Evolutionary conservation across 2,329 filamentous ascomycete species (phyloP).

Genomic region (Aureobasidium leucospermi): DNA sequence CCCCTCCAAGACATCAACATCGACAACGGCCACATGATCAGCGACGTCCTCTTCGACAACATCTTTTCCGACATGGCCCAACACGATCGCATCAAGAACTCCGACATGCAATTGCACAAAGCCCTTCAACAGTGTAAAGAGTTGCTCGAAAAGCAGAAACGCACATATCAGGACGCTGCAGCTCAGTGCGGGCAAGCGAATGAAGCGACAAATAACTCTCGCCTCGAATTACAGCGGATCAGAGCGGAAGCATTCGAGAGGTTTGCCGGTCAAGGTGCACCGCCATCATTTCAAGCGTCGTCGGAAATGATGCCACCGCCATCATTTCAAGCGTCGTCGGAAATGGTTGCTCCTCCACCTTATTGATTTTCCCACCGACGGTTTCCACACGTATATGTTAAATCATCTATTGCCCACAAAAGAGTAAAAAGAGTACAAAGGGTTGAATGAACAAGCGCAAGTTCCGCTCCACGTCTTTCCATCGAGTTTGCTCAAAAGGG

Average conservation of each 20-base stretch:
- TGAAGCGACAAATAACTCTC: slow-evolving; percentile 14
- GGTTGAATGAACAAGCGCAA: no score
- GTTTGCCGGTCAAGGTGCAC: slow-evolving; percentile 14
- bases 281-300: not conserved
- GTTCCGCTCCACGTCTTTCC: no score
- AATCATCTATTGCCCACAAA: no score
- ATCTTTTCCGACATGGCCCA: slow-evolving; percentile 26
- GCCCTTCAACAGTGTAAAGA: slow-evolving; percentile 3
- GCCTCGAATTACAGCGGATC: slow-evolving; percentile 24
- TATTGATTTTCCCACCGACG: not conserved
- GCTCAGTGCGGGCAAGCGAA: not conserved
- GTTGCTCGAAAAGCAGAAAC: slow-evolving; percentile 2
- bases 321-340: not conserved
- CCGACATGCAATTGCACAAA: slow-evolving; percentile 18
- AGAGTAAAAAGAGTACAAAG: no score
- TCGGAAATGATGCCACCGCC: not conserved
- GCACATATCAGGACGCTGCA: not conserved
- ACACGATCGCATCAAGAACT: slow-evolving; percentile 23
- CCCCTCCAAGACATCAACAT: slow-evolving; percentile 20
- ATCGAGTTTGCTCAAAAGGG: no score
- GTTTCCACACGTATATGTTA: no score
- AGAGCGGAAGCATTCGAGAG: slow-evolving; percentile 25
- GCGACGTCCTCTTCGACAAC: slow-evolving; percentile 26
- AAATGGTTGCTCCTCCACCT: not conserved
- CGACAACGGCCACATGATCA: slow-evolving; percentile 24